Evolutionary conservation across 768 basidiomycete genomes (phyloP).

Genomic region (Kwoniella botswanensis): DNA sequence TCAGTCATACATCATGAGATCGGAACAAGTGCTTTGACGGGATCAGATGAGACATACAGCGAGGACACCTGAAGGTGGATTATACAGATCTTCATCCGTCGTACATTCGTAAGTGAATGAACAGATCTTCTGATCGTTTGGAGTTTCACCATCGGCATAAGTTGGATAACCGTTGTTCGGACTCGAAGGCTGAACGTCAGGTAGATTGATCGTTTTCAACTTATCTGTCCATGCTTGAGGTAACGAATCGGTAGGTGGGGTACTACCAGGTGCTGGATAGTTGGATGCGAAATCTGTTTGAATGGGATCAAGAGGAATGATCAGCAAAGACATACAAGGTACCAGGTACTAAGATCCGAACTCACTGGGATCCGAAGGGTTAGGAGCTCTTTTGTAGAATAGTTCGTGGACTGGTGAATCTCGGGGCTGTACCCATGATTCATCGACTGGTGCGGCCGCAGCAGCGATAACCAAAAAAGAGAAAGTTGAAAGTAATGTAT

Average conservation of each 20-base stretch:
- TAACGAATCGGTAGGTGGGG: constrained; percentile 64
- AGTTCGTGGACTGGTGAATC: constrained; percentile 29
- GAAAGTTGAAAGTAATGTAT: neutral
- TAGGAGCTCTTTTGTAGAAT: constrained; percentile 30
- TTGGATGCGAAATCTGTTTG: constrained; percentile 68
- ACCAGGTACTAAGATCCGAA: constrained; percentile 5
- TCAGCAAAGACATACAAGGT: neutral
- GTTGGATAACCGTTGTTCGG: constrained; percentile 53
- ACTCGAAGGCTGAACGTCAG: constrained; percentile 67
- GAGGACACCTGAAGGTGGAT: constrained; percentile 73
- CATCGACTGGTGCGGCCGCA: constrained; percentile 19
- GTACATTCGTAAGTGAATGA: constrained; percentile 76
- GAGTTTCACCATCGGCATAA: constrained; percentile 51
- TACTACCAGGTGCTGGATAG: constrained; percentile 64
- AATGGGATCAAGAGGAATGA: neutral
- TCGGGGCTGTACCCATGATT: constrained; percentile 33
- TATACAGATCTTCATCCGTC: constrained; percentile 70
- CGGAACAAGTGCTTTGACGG: neutral
- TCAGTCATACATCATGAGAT: neutral
- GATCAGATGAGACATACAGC: constrained; percentile 52
- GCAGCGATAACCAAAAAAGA: constrained; percentile 13
- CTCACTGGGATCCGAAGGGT: constrained; percentile 31
- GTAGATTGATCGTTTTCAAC: constrained; percentile 73
- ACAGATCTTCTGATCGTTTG: constrained; percentile 66
- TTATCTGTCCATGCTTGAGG: constrained; percentile 76